Base-by-base conservation (phyloP, 1,284 basidiomycete genomes). In the Ustilago vetiveriae region DNA sequence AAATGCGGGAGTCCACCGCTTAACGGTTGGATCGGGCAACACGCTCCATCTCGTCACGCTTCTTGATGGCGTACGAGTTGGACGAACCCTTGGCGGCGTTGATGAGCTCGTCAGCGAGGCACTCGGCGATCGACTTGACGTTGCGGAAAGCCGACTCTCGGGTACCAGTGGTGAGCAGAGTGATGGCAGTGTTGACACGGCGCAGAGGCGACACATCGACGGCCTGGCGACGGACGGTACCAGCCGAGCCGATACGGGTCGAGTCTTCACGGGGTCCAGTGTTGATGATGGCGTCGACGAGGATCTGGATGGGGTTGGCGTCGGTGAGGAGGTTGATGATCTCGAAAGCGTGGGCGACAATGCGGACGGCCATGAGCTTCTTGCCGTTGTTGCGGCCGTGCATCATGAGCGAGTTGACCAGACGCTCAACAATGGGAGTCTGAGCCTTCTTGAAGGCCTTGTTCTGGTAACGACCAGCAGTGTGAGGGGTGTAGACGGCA, bases 351-450 rank as follows among this genome's bases (percentile, higher is more conserved):
- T 99, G 96, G 70, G 94, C 92, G 81, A 99, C 96, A 82, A 99
- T 99, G 85, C 96, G 94, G 85, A 99, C 92, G 80, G 96, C 91
- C 86, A 99, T 87, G 84, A 98, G 90, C 87, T 98, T 98, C 88
- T 98, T 98, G 83, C 96, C 96, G 87, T 96, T 98, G 91, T 99
- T 99, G 85, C 96, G 94, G 76, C 96, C 96, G 87, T 98, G 97
- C 95, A 98, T 98, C 96, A 98, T 82, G 59, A 81, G 73, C 92
- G 91, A 91, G 88, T 98, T 95, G 75, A 98, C 95, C 79, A 98
- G 88, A 83, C 95, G 93, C 87, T 98, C 95, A 80, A 98, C 96
- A 83, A 98, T 96, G 82, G 96, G 96, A 95, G 98, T 98, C 85
- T 96, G 92, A 19, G 94, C 94, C 90, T 99, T 99, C 88, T 95